These are phyloP conservation scores for Stagonosporopsis tanaceti DNA, from an alignment of 2,329 filamentous ascomycete species.

Conservation along the genomic window DNA sequence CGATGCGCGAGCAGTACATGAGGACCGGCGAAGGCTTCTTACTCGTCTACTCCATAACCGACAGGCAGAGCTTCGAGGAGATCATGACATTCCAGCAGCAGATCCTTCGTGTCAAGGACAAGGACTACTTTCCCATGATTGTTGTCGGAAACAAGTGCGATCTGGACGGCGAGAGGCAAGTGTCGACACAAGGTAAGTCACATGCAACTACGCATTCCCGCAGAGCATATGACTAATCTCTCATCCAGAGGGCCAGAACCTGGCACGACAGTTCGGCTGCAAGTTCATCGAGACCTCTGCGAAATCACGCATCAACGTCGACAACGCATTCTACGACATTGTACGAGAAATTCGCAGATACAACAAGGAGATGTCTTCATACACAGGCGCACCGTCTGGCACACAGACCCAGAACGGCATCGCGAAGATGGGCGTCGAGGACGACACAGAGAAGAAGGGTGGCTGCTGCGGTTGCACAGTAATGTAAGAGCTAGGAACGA, in stretches of 20 bases:
- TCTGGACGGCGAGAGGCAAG: conserved; percentile 90
- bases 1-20: conserved; percentile 99
- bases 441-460: conserved; percentile 70
- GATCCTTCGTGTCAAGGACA: conserved; percentile 98
- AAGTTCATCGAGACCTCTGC: conserved; percentile 99
- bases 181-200: conserved; percentile 83
- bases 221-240: conserved; percentile 29
- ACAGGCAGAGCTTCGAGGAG: conserved; percentile 96
- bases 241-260: conserved; percentile 81
- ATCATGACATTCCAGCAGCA: conserved; percentile 99
- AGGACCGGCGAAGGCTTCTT: conserved; percentile 97
- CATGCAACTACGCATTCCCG: conserved; percentile 11
- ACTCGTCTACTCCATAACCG: conserved; percentile 97
- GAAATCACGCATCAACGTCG: conserved; percentile 97
- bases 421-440: conserved; percentile 82
- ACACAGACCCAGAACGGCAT: conserved; percentile 63
- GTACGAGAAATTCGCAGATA: conserved; percentile 97
- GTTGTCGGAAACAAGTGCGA: conserved; percentile 99
- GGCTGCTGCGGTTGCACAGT: conserved; percentile 92
- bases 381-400: conserved; percentile 71
- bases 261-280: conserved; percentile 89
- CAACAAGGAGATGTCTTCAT: conserved; percentile 96
- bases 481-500: conserved; percentile 66
- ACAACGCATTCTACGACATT: conserved; percentile 98
- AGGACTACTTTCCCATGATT: conserved; percentile 99